These are phyloP conservation scores for Oidiodendron maius DNA, from an alignment of 495 filamentous ascomycete genomes.

Conservation along the genomic window DNA sequence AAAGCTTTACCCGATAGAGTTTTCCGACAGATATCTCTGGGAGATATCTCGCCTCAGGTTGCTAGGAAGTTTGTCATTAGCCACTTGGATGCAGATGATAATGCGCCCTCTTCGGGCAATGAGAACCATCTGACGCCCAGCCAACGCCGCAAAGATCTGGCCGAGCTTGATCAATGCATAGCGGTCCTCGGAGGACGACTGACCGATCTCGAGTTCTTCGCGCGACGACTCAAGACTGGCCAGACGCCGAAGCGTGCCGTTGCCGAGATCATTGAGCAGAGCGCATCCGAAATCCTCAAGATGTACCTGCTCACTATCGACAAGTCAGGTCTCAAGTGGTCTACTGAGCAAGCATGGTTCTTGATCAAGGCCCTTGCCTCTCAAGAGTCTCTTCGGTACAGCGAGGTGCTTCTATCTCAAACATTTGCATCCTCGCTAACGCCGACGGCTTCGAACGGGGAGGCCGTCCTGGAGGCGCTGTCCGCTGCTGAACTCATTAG, in stretches of 20 bases:
- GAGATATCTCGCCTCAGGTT: slow-evolving; percentile 75
- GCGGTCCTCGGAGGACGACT: slow-evolving; percentile 78
- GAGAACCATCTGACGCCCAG: slow-evolving; percentile 20
- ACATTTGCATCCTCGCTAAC: slow-evolving; percentile 55
- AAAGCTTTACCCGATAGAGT: slow-evolving; percentile 87
- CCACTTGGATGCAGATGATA: slow-evolving; percentile 57
- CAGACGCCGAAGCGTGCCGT: slow-evolving; percentile 84
- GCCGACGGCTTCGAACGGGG: slow-evolving; percentile 42
- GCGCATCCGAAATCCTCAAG: slow-evolving; percentile 84
- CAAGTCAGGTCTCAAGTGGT: slow-evolving; percentile 58
- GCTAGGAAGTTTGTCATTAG: slow-evolving; percentile 87
- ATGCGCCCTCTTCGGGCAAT: slow-evolving; percentile 28
- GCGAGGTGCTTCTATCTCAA: slow-evolving; percentile 70
- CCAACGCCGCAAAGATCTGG: slow-evolving; percentile 36
- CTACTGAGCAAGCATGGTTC: slow-evolving; percentile 81
- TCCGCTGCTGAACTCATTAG: slow-evolving; percentile 85
- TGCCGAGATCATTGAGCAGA: slow-evolving; percentile 80
- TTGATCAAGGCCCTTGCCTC: slow-evolving; percentile 68
- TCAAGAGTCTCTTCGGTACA: slow-evolving; percentile 63
- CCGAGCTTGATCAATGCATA: slow-evolving; percentile 78
- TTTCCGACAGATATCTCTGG: slow-evolving; percentile 76
- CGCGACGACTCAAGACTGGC: slow-evolving; percentile 82
- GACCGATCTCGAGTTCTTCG: slow-evolving; percentile 89
- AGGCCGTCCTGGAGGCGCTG: slow-evolving; percentile 68
- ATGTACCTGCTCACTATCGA: slow-evolving; percentile 67